phyloP scores from a whole-genome alignment of 2,329 filamentous ascomycete species.

The Penicillium freii region DNA sequence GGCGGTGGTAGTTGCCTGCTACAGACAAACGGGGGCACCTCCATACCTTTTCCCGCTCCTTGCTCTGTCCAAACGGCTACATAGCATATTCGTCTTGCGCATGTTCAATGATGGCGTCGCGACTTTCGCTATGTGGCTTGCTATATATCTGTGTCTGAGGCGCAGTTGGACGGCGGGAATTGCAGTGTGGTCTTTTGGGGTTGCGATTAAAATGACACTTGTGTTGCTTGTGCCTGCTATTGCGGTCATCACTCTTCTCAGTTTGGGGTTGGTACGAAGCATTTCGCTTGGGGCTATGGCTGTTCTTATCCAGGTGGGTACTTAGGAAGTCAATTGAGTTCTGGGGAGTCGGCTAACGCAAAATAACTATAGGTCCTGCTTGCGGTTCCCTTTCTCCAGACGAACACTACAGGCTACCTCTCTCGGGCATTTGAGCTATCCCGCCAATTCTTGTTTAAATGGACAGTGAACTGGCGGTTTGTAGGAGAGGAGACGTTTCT shows the following conservation, averaged over 20 bases:
- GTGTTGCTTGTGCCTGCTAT: conserved; percentile 80
- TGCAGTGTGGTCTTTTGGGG: conserved; percentile 69
- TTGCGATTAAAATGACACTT: conserved; percentile 95
- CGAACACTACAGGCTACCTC: conserved; percentile 69
- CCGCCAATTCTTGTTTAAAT: conserved; percentile 89
- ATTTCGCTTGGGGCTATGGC: conserved; percentile 71
- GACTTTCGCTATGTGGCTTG: conserved; percentile 74
- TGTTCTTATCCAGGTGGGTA: conserved; percentile 69
- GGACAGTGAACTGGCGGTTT: conserved; percentile 99
- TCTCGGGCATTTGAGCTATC: conserved; percentile 85
- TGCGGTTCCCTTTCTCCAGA: conserved; percentile 64
- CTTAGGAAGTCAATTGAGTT: not conserved
- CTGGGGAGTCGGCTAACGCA: not conserved
- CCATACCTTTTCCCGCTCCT: conserved; percentile 85
- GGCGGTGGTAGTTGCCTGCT: conserved; percentile 76
- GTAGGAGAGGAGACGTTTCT: conserved; percentile 80
- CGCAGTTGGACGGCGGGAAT: conserved; percentile 71
- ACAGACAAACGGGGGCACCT: conserved; percentile 56
- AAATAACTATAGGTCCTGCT: conserved; percentile 47
- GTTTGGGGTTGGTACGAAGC: conserved; percentile 63
- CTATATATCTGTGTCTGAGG: conserved; percentile 76
- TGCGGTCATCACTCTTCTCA: conserved; percentile 71
- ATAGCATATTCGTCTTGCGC: conserved; percentile 88
- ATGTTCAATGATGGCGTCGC: conserved; percentile 97
- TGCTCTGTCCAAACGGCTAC: conserved; percentile 83